These are phyloP conservation scores for Neostapfia colusana DNA, from an alignment of 176 grass and related monocot species.

Conservation along the genomic window DNA sequence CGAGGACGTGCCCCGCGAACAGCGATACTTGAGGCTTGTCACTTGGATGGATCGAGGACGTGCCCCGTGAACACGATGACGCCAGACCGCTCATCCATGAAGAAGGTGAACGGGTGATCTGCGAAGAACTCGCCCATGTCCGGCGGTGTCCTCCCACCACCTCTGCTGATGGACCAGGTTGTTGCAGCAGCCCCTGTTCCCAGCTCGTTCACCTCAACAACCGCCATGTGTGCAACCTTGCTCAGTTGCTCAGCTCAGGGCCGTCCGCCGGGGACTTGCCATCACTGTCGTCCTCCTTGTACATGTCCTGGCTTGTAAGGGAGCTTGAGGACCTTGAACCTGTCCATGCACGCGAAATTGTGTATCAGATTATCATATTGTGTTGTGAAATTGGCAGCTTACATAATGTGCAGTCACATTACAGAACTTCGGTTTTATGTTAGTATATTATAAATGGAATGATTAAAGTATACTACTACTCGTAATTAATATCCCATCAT, in stretches of 20 bases:
- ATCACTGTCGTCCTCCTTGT: not conserved
- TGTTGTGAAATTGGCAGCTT: too few relatives aligned
- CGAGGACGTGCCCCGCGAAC: slow-evolving; percentile 11
- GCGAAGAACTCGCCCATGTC: slow-evolving; percentile 9
- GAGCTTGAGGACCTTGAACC: slow-evolving; percentile 37
- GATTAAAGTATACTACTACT: too few relatives aligned
- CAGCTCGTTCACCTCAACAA: slow-evolving; percentile 8
- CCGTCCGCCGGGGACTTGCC: too few relatives aligned
- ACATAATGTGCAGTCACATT: too few relatives aligned
- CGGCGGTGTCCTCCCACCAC: too few relatives aligned
- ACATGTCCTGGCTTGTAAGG: slow-evolving; percentile 11
- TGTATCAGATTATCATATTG: too few relatives aligned
- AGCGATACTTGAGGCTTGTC: not conserved
- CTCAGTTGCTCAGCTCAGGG: too few relatives aligned
- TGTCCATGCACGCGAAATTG: not conserved
- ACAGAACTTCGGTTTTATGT: too few relatives aligned
- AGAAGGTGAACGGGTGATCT: slow-evolving; percentile 32
- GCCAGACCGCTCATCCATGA: slow-evolving; percentile 34
- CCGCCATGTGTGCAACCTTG: too few relatives aligned
- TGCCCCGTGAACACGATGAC: slow-evolving; percentile 23
- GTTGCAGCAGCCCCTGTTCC: slow-evolving; percentile 9
- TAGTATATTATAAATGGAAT: too few relatives aligned
- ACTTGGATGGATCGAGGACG: slow-evolving; percentile 14
- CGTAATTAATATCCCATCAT: too few relatives aligned
- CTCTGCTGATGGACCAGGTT: too few relatives aligned